Evolutionary conservation across 768 basidiomycete genomes (phyloP).

Genomic region (Lactarius vividus): DNA sequence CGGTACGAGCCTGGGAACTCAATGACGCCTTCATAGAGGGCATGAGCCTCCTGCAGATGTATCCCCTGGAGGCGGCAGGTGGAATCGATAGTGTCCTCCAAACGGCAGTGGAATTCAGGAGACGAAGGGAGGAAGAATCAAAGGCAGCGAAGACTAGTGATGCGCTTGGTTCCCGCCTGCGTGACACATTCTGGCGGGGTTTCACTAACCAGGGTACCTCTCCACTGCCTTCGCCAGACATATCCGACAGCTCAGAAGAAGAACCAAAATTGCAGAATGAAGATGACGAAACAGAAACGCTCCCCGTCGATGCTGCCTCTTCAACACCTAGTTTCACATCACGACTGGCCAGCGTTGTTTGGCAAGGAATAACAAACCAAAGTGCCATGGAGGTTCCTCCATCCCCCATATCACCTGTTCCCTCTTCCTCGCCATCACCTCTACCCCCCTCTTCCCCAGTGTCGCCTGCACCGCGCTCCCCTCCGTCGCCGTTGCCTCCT

Average conservation of each 20-base stretch:
- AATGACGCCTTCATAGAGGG: conserved; percentile 68
- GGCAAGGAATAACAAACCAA: conserved; percentile 76
- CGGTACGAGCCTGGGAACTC: conserved; percentile 48
- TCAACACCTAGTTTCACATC: conserved; percentile 43
- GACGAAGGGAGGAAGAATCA: conserved; percentile 45
- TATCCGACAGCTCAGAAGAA: conserved; percentile 32
- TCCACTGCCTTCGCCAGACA: conserved; percentile 37
- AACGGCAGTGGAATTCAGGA: conserved; percentile 58
- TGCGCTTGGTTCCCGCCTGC: conserved; percentile 55
- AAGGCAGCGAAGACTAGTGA: conserved; percentile 36
- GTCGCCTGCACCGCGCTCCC: conserved; percentile 33
- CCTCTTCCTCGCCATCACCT: conserved; percentile 38
- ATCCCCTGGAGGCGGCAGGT: conserved; percentile 62
- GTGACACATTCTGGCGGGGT: conserved; percentile 64
- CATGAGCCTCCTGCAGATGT: conserved; percentile 59
- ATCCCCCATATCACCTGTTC: conserved; percentile 38
- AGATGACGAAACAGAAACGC: conserved; percentile 47
- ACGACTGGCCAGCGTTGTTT: conserved; percentile 60
- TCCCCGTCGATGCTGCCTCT: conserved; percentile 7
- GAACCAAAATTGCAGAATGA: conserved; percentile 37
- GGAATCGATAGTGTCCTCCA: conserved; percentile 72
- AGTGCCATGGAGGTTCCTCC: conserved; percentile 65
- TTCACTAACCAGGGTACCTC: conserved; percentile 53
- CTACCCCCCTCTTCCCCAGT: conserved; percentile 35
- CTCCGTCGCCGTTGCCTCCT: conserved; percentile 29